Evolutionary conservation across 2,329 filamentous ascomycete genomes (phyloP).

Genomic region (Pestalotiopsis sp.): DNA sequence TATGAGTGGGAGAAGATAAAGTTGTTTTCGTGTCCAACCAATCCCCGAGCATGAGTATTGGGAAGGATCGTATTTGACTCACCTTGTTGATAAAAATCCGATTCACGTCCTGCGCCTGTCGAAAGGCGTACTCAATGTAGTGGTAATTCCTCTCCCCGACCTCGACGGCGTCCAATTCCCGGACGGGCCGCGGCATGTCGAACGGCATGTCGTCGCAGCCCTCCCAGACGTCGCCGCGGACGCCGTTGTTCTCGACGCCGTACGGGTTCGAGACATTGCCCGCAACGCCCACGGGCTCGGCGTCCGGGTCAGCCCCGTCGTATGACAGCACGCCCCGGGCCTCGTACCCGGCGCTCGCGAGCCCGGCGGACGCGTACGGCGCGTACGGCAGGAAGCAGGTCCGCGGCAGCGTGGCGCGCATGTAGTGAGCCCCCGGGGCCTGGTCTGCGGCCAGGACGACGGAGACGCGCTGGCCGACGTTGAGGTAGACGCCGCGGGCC

Average conservation of each 20-base stretch:
- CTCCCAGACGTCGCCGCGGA: constrained; percentile 32
- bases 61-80: constrained; percentile 3
- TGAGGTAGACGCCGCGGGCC: constrained; percentile 38
- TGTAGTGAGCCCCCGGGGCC: constrained; percentile 33
- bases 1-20: not conserved
- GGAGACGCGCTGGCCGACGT: constrained; percentile 41
- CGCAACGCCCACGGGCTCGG: constrained; percentile 22
- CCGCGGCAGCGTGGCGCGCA: constrained; percentile 36
- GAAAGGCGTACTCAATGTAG: constrained; percentile 37
- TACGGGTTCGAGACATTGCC: constrained; percentile 33
- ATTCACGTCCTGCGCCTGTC: constrained; percentile 37
- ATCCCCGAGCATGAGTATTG: not conserved
- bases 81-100: constrained; percentile 39
- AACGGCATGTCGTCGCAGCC: constrained; percentile 39
- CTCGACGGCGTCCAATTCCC: constrained; percentile 29
- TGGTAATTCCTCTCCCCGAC: constrained; percentile 32
- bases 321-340: constrained; percentile 34
- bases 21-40: not conserved
- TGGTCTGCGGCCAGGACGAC: constrained; percentile 37
- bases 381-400: constrained; percentile 38
- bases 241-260: constrained; percentile 31
- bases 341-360: constrained; percentile 29
- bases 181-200: constrained; percentile 33
- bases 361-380: constrained; percentile 31
- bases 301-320: constrained; percentile 18